These are phyloP conservation scores for Aspergillus pseudonomiae DNA, from an alignment of 2,329 filamentous ascomycete species.

Conservation along the genomic window DNA sequence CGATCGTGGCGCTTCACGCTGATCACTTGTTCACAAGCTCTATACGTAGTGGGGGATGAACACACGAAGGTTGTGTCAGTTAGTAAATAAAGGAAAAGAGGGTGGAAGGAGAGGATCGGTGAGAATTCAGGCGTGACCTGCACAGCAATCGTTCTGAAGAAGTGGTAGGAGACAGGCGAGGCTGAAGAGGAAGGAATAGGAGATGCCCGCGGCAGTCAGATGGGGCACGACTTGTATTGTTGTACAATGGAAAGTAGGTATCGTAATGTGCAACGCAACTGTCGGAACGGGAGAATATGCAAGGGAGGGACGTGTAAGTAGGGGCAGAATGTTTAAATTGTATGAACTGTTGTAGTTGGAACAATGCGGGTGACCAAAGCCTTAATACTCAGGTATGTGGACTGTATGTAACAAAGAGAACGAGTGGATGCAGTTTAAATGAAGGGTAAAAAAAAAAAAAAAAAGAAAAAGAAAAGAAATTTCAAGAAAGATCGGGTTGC, in stretches of 20 bases:
- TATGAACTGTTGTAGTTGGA: neutral
- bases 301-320: constrained; percentile 2
- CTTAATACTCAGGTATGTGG: constrained; percentile 13
- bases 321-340: neutral
- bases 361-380: neutral
- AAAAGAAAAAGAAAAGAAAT: neutral
- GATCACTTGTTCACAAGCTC: constrained; percentile 1
- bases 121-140: neutral
- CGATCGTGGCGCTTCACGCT: neutral
- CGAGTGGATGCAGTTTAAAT: neutral
- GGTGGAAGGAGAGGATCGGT: neutral
- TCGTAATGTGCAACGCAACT: constrained; percentile 4
- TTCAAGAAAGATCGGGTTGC: neutral
- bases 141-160: neutral
- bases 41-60: neutral
- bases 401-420: constrained; percentile 9
- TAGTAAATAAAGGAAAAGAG: neutral
- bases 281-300: constrained; percentile 9
- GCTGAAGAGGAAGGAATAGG: neutral
- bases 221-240: neutral
- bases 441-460: neutral
- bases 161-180: neutral
- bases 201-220: neutral
- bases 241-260: neutral
- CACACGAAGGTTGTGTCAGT: neutral